Percentiles rank a stretch among this genome's conserved stretches.
These are phyloP conservation scores for Chlorophyllum brunneum DNA, from an alignment of 768 basidiomycete genomes.

Conservation along the genomic window DNA sequence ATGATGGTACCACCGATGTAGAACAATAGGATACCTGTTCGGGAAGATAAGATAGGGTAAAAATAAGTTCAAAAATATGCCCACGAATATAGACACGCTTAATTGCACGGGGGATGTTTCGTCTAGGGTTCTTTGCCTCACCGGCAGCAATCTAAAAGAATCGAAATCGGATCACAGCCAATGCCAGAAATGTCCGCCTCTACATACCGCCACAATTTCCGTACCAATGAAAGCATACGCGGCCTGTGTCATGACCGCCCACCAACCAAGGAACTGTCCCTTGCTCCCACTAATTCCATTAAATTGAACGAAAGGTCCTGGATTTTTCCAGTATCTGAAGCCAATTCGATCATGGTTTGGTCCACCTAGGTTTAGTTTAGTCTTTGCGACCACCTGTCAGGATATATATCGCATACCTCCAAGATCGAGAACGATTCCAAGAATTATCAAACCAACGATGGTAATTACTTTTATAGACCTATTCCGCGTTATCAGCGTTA, in stretches of 20 bases:
- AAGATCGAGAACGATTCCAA: conserved; percentile 77
- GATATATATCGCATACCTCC: conserved; percentile 46
- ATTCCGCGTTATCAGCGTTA: conserved; percentile 10
- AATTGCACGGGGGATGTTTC: conserved; percentile 60
- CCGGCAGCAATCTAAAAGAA: conserved; percentile 70
- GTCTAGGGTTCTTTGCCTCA: conserved; percentile 86
- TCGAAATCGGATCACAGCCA: conserved; percentile 9
- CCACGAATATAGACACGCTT: conserved; percentile 67
- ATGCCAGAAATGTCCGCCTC: background rate
- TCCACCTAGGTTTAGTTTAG: conserved; percentile 46
- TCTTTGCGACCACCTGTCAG: background rate
- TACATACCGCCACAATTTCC: conserved; percentile 83
- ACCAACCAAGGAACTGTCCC: conserved; percentile 69
- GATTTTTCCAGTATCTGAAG: conserved; percentile 82
- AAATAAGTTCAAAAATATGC: conserved; percentile 16
- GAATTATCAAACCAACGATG: conserved; percentile 65
- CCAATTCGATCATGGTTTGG: conserved; percentile 73
- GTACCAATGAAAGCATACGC: conserved; percentile 93
- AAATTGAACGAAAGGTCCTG: conserved; percentile 84
- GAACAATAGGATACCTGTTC: conserved; percentile 79
- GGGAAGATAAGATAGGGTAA: conserved; percentile 1
- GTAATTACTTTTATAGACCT: conserved; percentile 88
- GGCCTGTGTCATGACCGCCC: conserved; percentile 70
- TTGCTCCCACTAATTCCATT: conserved; percentile 56
- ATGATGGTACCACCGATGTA: conserved; percentile 65